These are phyloP conservation scores for Calonectria honghensis DNA, from an alignment of 2,329 filamentous ascomycete species.

Conservation along the genomic window DNA sequence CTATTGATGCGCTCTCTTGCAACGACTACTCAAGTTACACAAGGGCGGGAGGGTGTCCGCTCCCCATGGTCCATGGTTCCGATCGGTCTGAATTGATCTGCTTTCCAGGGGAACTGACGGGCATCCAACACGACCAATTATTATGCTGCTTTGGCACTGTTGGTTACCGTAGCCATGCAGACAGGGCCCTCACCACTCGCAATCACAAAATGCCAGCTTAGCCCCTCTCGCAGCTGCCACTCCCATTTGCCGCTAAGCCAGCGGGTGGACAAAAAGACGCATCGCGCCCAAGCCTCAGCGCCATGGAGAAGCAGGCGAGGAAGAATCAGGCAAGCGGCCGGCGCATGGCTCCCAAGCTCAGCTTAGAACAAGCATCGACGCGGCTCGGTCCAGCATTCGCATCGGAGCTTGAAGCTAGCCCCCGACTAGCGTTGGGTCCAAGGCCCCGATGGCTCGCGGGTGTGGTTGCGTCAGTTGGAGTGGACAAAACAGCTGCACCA, in stretches of 20 bases:
- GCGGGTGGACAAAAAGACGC: conserved; percentile 3
- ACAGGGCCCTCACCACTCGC: background rate
- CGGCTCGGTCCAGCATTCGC: conserved; percentile 11
- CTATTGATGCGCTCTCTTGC: background rate
- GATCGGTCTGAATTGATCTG: conserved; percentile 31
- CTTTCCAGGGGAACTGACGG: conserved; percentile 4
- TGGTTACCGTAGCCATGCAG: background rate
- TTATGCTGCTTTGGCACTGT: background rate
- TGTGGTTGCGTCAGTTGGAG: conserved; percentile 21
- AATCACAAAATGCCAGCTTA: conserved; percentile 5
- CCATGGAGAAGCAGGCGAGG: conserved; percentile 15
- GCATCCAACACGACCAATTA: conserved; percentile 11
- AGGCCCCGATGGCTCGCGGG: conserved; percentile 4
- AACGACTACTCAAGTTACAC: conserved; percentile 31
- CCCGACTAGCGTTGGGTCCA: conserved; percentile 17
- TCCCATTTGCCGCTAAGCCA: background rate
- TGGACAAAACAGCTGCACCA: conserved; percentile 30
- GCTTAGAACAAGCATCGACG: conserved; percentile 13
- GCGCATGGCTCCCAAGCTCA: conserved; percentile 7
- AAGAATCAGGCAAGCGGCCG: conserved; percentile 30
- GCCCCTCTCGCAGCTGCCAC: background rate
- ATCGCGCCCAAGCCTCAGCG: conserved; percentile 8
- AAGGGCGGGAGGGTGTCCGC: background rate
- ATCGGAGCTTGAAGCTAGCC: conserved; percentile 17
- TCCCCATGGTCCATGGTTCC: conserved; percentile 23